Evolutionary conservation across 345 rosid genomes (phyloP), one percentile per base, ranked within the genome.

Genomic region (Populus davidiana): DNA sequence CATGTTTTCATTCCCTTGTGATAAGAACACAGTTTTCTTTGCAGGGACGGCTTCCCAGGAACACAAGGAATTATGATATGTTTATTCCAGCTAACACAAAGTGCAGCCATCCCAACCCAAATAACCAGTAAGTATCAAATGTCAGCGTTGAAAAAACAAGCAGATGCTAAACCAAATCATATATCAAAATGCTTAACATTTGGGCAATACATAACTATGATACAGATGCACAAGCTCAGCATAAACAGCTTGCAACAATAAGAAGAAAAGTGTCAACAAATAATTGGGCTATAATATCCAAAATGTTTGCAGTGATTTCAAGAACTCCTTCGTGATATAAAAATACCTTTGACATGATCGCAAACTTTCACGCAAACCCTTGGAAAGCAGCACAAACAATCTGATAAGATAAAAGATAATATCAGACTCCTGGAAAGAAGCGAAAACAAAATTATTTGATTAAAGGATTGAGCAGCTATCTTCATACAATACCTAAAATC

Each of bases 401-500:
- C 92, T 87, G 92, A 27, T 76, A 82, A 72, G 39, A 16, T 23
- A 59, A 44, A 75, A 82, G 62, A 69, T 2, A 50, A 25, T n/a
- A 61, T 21, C 25, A 38, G 50, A 14, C 54, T 8, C 49, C 23
- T 43, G 6, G 50, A 18, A 52, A 52, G 27, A 74, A 43, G 50
- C 8, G 20, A n/a, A 20, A 8, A 36, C 52, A 41, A 36, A 56
- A 75, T 5, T 31, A 54, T 9, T 23, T 27, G 14, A 27, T 33
- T 56, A 5, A 73, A 39, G 23, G 75, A 41, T 10, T 36, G 39
- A 71, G 14, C 29, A 59, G 64, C 64, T 59, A 23, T 8, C 44
- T 70, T 72, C 29, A 71, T 69, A 49, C 59, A 65, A 76, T 82
- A 87, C 91, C 91, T 78, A 83, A 64, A 73, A 70, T 64, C 79